Conservation (phyloP, 2,329 filamentous ascomycete genomes). For the Ceratocystis ficicola region DNA sequence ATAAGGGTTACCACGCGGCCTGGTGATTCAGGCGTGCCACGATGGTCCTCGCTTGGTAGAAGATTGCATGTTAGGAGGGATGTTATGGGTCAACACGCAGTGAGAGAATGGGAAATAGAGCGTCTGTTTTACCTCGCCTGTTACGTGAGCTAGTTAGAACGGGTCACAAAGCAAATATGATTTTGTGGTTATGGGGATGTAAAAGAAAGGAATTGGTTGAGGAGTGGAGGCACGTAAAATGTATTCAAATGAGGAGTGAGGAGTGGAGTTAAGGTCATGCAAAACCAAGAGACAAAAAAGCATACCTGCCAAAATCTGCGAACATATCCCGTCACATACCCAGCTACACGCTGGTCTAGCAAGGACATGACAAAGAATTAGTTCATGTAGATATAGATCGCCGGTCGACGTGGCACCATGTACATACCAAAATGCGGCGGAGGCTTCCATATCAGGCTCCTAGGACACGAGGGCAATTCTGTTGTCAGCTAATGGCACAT, state of each 20-base stretch:
- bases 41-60: slow-evolving; percentile 69
- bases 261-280: background rate
- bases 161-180: background rate
- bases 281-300: slow-evolving; percentile 19
- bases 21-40: slow-evolving; percentile 75
- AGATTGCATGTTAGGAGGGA: no score
- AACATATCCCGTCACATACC: slow-evolving; percentile 88
- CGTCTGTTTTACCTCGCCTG: slow-evolving; percentile 6
- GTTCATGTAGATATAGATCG: no score
- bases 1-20: slow-evolving; percentile 92
- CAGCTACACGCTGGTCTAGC: slow-evolving; percentile 69
- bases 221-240: no score
- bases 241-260: no score
- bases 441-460: slow-evolving; percentile 96
- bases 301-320: slow-evolving; percentile 95
- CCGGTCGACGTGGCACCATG: background rate
- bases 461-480: slow-evolving; percentile 22
- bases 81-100: no score
- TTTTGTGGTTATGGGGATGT: background rate
- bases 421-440: slow-evolving; percentile 88
- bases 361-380: slow-evolving; percentile 9
- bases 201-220: background rate
- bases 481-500: no score
- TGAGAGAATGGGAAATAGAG: slow-evolving; percentile 4
- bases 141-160: slow-evolving; percentile 2